These are phyloP conservation scores for Aureobasidium musti DNA, from an alignment of 2,329 filamentous ascomycete species.

Conservation along the genomic window DNA sequence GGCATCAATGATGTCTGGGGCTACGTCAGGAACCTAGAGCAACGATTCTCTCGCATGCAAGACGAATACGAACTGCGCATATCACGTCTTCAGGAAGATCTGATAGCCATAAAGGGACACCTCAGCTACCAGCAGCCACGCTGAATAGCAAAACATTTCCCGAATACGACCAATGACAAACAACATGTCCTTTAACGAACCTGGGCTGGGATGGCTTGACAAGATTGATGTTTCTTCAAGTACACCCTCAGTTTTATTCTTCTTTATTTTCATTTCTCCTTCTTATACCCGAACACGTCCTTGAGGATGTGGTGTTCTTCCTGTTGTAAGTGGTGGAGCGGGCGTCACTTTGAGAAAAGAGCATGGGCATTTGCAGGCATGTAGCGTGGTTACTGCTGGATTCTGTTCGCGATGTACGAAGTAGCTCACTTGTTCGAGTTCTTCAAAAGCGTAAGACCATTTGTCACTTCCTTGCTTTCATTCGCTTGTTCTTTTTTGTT, in stretches of 20 bases:
- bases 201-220: background rate
- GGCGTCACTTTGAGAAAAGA: background rate
- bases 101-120: conserved; percentile 41
- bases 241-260: background rate
- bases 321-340: conserved; percentile 13
- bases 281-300: conserved; percentile 26
- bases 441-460: background rate
- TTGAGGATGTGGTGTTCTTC: conserved; percentile 19
- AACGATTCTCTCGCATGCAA: conserved; percentile 48
- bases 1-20: conserved; percentile 59
- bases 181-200: conserved; percentile 15
- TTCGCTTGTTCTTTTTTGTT: background rate
- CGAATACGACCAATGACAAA: conserved; percentile 12
- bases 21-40: conserved; percentile 71
- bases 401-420: conserved; percentile 6
- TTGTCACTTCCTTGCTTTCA: background rate
- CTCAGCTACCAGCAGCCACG: conserved; percentile 22
- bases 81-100: conserved; percentile 48
- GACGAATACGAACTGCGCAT: conserved; percentile 53
- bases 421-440: background rate
- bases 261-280: background rate
- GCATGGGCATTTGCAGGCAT: conserved; percentile 14
- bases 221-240: background rate
- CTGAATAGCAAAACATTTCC: background rate
- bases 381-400: conserved; percentile 3